A percentile compares a stretch with the other conserved stretches of the same genome.
Evolutionary conservation across 306 rosid species (phyloP).

Genomic region (Inga oerstediana): DNA sequence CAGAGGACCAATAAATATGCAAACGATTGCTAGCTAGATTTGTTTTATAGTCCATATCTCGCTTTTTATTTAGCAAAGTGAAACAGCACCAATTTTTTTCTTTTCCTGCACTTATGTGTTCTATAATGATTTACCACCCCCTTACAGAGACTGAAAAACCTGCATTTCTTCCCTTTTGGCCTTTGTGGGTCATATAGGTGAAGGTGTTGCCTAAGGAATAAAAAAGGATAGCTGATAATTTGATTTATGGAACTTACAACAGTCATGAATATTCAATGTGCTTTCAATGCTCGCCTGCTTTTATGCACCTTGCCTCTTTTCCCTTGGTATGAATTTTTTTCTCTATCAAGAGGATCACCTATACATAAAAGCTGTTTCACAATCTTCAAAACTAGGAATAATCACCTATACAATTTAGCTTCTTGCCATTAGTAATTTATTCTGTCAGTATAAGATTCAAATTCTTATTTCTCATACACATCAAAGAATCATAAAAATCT

Average conservation of each 20-base stretch:
- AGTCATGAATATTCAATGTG: not conserved
- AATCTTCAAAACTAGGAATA: not conserved
- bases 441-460: not conserved
- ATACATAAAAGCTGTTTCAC: not conserved
- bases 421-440: not conserved
- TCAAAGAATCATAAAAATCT: not conserved
- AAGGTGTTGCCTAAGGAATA: not conserved
- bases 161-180: not conserved
- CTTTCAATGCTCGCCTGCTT: not conserved
- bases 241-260: not conserved
- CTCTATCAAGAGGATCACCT: not conserved
- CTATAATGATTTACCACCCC: not conserved
- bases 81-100: not conserved
- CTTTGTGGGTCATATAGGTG: not conserved
- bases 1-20: not conserved
- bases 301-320: not conserved
- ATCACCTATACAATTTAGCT: not conserved
- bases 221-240: not conserved
- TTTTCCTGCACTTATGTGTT: not conserved
- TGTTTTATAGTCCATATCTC: not conserved
- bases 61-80: not conserved
- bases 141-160: not conserved
- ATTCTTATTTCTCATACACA: not conserved
- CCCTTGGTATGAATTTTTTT: not conserved
- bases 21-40: not conserved